Conservation (phyloP, 306 rosid genomes). For the Rubus parviflorus region DNA sequence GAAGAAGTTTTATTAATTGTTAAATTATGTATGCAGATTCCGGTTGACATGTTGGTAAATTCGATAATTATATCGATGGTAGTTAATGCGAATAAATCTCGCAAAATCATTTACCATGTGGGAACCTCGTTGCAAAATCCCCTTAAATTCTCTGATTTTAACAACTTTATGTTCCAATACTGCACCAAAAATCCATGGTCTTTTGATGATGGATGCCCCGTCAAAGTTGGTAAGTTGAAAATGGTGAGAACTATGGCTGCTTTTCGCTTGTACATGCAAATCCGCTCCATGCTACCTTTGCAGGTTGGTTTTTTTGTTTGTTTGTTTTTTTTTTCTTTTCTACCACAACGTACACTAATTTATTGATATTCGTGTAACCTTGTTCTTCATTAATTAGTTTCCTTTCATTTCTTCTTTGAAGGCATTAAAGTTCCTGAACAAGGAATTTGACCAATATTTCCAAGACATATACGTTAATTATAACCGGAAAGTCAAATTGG, state of each 20-base stretch:
- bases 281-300: conserved; percentile 28
- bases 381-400: background rate
- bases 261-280: conserved; percentile 23
- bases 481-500: background rate
- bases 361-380: background rate
- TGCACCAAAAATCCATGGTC: conserved; percentile 24
- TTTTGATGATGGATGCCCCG: conserved; percentile 27
- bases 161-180: background rate
- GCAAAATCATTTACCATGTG: conserved; percentile 36
- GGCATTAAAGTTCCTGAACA: conserved; percentile 34
- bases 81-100: conserved; percentile 23
- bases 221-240: background rate
- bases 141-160: conserved; percentile 1
- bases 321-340: background rate
- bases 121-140: conserved; percentile 42
- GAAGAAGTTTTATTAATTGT: background rate
- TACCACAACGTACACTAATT: background rate
- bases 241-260: conserved; percentile 13
- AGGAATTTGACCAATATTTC: background rate
- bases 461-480: background rate
- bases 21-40: conserved; percentile 36
- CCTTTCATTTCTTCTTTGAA: background rate
- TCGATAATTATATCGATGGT: conserved; percentile 38
- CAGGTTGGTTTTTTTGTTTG: conserved; percentile 29
- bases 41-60: conserved; percentile 51